Evolutionary conservation across 1,284 basidiomycete species (phyloP).

Genomic region (Mrakiaceae sp.): DNA sequence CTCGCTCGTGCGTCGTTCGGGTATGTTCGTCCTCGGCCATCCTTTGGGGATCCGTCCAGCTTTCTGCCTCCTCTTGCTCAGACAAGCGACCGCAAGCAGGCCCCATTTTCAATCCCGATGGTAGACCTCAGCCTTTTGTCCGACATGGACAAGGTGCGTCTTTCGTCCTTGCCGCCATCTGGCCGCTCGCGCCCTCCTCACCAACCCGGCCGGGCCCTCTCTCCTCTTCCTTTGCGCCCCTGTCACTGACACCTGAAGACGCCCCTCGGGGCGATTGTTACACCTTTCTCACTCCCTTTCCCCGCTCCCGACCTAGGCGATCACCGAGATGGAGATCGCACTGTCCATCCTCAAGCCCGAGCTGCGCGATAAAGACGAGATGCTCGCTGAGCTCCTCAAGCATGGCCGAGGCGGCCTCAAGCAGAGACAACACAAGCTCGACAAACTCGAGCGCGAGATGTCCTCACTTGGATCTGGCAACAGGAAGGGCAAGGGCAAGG

Average conservation of each 20-base stretch:
- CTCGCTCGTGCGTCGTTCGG: too few relatives aligned
- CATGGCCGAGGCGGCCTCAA: background rate
- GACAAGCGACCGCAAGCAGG: background rate
- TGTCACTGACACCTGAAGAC: background rate
- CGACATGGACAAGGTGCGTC: conserved; percentile 10
- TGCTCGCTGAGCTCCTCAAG: background rate
- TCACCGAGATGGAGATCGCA: conserved; percentile 17
- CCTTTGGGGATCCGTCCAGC: too few relatives aligned
- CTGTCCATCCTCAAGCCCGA: conserved; percentile 13
- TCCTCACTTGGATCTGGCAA: too few relatives aligned
- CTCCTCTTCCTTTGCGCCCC: background rate
- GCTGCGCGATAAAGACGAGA: conserved; percentile 1
- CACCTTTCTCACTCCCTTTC: background rate
- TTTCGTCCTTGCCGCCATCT: background rate
- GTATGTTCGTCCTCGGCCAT: too few relatives aligned
- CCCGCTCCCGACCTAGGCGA: conserved; percentile 2
- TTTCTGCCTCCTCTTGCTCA: too few relatives aligned
- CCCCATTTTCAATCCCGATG: background rate
- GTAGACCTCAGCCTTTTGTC: background rate
- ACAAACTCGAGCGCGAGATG: background rate
- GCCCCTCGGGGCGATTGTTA: background rate
- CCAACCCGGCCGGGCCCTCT: background rate
- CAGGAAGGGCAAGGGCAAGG: too few relatives aligned
- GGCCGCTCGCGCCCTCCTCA: background rate
- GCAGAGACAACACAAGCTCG: background rate